These are phyloP conservation scores for Lachancea sp. DNA, from an alignment of 805 yeast species.

Conservation along the genomic window DNA sequence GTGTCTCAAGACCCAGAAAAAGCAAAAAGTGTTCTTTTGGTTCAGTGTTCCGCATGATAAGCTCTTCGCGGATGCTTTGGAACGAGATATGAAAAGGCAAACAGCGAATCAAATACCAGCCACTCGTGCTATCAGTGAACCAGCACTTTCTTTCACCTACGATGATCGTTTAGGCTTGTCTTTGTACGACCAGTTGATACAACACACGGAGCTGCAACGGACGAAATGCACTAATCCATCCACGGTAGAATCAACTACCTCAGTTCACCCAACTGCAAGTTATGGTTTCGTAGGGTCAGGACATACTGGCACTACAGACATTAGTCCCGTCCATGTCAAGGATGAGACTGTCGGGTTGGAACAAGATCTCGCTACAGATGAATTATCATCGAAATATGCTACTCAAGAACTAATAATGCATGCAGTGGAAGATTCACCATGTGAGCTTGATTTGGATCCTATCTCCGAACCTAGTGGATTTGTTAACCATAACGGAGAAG, in stretches of 20 bases:
- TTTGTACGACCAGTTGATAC: conserved; percentile 47
- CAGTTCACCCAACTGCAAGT: not conserved
- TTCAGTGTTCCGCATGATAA: conserved; percentile 91
- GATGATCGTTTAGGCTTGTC: conserved; percentile 41
- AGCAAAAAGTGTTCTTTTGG: conserved; percentile 96
- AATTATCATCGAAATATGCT: conserved; percentile 6
- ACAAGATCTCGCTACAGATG: not conserved
- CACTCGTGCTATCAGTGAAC: conserved; percentile 66
- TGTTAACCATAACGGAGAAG: conserved; percentile 26
- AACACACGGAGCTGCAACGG: conserved; percentile 35
- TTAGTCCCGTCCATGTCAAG: not conserved
- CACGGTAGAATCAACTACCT: conserved; percentile 4
- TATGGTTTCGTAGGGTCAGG: not conserved
- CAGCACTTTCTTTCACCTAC: conserved; percentile 70
- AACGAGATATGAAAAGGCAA: conserved; percentile 84
- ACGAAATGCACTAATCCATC: conserved; percentile 2
- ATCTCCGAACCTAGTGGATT: conserved; percentile 6
- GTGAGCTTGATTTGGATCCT: conserved; percentile 4
- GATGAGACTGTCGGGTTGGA: conserved; percentile 1
- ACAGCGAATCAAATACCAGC: conserved; percentile 54
- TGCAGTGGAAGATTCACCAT: conserved; percentile 4
- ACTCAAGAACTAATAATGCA: conserved; percentile 19
- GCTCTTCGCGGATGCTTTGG: conserved; percentile 87
- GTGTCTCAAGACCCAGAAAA: conserved; percentile 89
- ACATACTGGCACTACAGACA: not conserved